A percentile compares a stretch with the other conserved stretches of the same genome.
phyloP scores from a whole-genome alignment of 495 filamentous ascomycete genomes.

The Neurospora sp. region DNA sequence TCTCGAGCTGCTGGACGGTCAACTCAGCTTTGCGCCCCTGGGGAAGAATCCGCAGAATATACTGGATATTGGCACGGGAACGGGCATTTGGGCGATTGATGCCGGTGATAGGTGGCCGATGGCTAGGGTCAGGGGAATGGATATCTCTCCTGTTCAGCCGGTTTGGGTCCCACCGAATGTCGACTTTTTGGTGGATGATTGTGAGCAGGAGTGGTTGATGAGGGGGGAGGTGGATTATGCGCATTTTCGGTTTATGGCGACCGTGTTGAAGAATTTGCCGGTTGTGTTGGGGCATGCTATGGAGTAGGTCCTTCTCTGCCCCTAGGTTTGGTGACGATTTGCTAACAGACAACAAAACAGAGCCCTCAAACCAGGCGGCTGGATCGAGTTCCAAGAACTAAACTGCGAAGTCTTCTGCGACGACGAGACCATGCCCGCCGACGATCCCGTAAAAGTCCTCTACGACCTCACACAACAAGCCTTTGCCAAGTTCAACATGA shows the following conservation, averaged over 20 bases:
- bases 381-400: slow-evolving; percentile 37
- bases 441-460: slow-evolving; percentile 27
- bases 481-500: slow-evolving; percentile 25
- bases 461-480: slow-evolving; percentile 19
- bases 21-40: slow-evolving; percentile 35
- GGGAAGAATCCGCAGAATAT: slow-evolving; percentile 30
- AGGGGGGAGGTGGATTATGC: slow-evolving; percentile 26
- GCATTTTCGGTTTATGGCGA: slow-evolving; percentile 31
- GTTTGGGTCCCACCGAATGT: slow-evolving; percentile 31
- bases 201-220: slow-evolving; percentile 34
- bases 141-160: slow-evolving; percentile 31
- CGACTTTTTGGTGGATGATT: slow-evolving; percentile 36
- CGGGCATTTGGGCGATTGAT: slow-evolving; percentile 43
- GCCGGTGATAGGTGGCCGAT: slow-evolving; percentile 33
- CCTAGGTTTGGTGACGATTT: background rate
- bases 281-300: slow-evolving; percentile 27
- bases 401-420: slow-evolving; percentile 27
- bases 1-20: slow-evolving; percentile 29
- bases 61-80: slow-evolving; percentile 45
- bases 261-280: slow-evolving; percentile 37
- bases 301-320: slow-evolving; percentile 17
- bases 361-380: slow-evolving; percentile 28
- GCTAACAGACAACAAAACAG: slow-evolving; percentile 6
- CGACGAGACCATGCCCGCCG: slow-evolving; percentile 27
- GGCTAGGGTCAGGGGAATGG: slow-evolving; percentile 27